A percentile compares a stretch with the other conserved stretches of the same genome.
Conservation (phyloP, 768 basidiomycete species). For the Tylopilus rubrobrunneus region DNA sequence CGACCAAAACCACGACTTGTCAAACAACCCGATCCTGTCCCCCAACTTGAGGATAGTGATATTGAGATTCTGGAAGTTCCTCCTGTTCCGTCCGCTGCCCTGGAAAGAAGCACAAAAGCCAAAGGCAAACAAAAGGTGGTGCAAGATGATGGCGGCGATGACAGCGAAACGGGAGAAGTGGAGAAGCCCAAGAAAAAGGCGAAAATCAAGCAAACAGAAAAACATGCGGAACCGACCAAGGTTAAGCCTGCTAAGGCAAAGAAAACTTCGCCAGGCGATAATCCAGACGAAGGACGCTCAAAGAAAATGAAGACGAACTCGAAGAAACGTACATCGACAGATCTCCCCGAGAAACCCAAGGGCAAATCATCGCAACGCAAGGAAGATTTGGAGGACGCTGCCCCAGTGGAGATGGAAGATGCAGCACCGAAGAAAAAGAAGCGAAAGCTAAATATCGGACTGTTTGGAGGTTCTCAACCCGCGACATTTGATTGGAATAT, state of each 20-base stretch:
- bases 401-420: slow-evolving; percentile 22
- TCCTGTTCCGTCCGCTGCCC: slow-evolving; percentile 13
- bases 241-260: slow-evolving; percentile 20
- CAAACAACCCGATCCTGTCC: slow-evolving; percentile 14
- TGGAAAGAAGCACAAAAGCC: slow-evolving; percentile 23
- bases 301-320: slow-evolving; percentile 19
- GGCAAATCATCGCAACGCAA: slow-evolving; percentile 11
- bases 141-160: slow-evolving; percentile 15
- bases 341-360: slow-evolving; percentile 21
- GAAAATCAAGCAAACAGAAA: slow-evolving; percentile 18
- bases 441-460: slow-evolving; percentile 51
- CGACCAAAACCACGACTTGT: slow-evolving; percentile 22
- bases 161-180: slow-evolving; percentile 22
- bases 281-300: slow-evolving; percentile 6
- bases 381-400: slow-evolving; percentile 15
- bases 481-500: slow-evolving; percentile 45
- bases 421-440: slow-evolving; percentile 58
- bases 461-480: slow-evolving; percentile 46
- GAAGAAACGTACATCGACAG: slow-evolving; percentile 20
- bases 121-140: slow-evolving; percentile 40
- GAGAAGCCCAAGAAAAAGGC: slow-evolving; percentile 27
- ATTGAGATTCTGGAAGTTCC: slow-evolving; percentile 25
- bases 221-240: slow-evolving; percentile 26
- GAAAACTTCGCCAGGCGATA: slow-evolving; percentile 21
- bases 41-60: slow-evolving; percentile 28